A percentile compares a stretch with the other conserved stretches of the same genome.
Conservation (phyloP, 495 filamentous ascomycete genomes). For the Talaromyces stipitatus region DNA sequence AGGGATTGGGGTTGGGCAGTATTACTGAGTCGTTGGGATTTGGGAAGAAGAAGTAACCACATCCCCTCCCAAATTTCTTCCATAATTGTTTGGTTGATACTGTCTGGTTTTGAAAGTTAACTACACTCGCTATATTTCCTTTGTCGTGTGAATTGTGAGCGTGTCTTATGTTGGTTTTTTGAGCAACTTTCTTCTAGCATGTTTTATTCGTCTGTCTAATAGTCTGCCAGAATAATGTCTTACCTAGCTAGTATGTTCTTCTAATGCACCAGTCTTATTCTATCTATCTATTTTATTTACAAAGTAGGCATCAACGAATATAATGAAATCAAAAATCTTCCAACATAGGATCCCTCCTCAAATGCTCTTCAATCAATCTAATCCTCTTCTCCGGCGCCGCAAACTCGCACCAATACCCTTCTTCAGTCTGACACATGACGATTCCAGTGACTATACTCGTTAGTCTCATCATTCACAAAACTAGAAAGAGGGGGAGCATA, state of each 20-base stretch:
- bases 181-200: too few species aligned
- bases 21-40: conserved; percentile 39
- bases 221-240: too few species aligned
- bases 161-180: too few species aligned
- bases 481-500: not conserved
- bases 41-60: conserved; percentile 14
- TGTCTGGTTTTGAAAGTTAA: not conserved
- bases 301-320: too few species aligned
- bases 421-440: not conserved
- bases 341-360: not conserved
- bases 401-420: not conserved
- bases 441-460: not conserved
- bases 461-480: not conserved
- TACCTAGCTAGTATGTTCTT: too few species aligned
- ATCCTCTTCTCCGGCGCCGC: not conserved
- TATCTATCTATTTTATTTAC: too few species aligned
- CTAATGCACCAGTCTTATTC: too few species aligned
- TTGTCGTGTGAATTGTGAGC: too few species aligned
- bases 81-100: not conserved
- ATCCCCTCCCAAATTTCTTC: not conserved
- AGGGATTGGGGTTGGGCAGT: conserved; percentile 58
- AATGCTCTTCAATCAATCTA: not conserved
- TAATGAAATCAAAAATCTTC: not conserved
- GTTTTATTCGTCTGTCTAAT: too few species aligned
- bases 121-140: not conserved